phyloP scores from a whole-genome alignment of 1,139 yeast genomes.

The Zygoascus sp. region DNA sequence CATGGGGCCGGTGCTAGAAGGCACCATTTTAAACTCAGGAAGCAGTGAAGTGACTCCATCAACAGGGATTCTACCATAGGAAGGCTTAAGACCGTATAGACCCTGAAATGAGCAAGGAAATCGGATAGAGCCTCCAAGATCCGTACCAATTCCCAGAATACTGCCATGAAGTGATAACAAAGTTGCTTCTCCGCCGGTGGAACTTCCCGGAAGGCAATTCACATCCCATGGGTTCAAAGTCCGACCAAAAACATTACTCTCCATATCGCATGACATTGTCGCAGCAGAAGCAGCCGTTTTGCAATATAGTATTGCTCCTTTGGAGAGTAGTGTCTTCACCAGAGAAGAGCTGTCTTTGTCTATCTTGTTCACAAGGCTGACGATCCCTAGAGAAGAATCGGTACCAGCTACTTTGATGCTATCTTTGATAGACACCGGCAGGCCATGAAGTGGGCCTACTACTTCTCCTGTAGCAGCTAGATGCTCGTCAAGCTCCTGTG shows the following conservation, averaged over 20 bases:
- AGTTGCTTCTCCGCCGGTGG: conserved; percentile 62
- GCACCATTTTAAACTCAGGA: conserved; percentile 8
- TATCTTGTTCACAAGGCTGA: conserved; percentile 32
- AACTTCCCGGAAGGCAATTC: conserved; percentile 50
- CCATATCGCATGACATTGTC: conserved; percentile 51
- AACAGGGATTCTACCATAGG: conserved; percentile 41
- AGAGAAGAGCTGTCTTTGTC: conserved; percentile 30
- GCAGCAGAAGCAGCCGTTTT: conserved; percentile 59
- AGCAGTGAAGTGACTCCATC: conserved; percentile 1
- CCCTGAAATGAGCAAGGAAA: conserved; percentile 55
- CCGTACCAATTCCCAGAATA: conserved; percentile 54
- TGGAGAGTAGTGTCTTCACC: conserved; percentile 40
- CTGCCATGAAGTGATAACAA: conserved; percentile 48
- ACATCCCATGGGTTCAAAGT: conserved; percentile 48
- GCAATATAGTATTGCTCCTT: conserved; percentile 53
- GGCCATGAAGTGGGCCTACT: conserved; percentile 43
- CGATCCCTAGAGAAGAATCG: conserved; percentile 41
- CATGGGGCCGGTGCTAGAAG: conserved; percentile 20
- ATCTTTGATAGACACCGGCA: conserved; percentile 52
- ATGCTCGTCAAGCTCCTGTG: conserved; percentile 44
- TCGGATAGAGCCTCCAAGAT: conserved; percentile 61
- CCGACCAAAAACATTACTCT: conserved; percentile 44
- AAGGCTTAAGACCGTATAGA: conserved; percentile 51
- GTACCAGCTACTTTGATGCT: conserved; percentile 44
- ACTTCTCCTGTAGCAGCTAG: conserved; percentile 26